Percentiles rank a stretch among this genome's conserved stretches.
These are phyloP conservation scores for Malus hybrid DNA, from an alignment of 331 rosid species.

Conservation along the genomic window DNA sequence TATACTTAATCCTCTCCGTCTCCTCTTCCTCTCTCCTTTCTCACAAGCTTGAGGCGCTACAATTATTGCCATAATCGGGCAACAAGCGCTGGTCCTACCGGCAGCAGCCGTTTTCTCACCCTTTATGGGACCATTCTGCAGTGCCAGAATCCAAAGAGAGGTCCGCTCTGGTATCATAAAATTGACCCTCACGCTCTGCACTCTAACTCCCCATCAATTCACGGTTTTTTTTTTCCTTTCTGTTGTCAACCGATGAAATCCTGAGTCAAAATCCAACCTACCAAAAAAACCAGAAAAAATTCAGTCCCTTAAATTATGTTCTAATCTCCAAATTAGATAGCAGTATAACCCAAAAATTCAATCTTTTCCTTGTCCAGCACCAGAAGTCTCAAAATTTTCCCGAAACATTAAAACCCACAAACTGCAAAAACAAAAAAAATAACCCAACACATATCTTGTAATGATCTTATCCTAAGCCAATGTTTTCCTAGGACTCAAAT, in stretches of 20 bases:
- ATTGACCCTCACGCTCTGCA: conserved; percentile 39
- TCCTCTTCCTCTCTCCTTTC: too few relatives aligned
- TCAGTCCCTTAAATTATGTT: conserved; percentile 6
- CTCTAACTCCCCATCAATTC: conserved; percentile 18
- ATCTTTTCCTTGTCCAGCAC: neutral
- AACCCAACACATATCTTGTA: conserved; percentile 5
- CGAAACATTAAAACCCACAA: neutral
- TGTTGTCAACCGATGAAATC: conserved; percentile 25
- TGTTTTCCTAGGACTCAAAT: too few relatives aligned
- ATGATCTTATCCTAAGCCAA: neutral
- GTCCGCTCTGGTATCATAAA: conserved; percentile 64
- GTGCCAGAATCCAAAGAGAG: conserved; percentile 39
- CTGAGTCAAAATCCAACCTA: conserved; percentile 11
- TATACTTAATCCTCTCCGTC: too few relatives aligned
- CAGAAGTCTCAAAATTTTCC: neutral
- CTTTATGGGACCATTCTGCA: too few relatives aligned
- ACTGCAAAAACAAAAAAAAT: neutral
- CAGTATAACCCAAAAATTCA: neutral
- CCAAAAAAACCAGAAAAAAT: neutral
- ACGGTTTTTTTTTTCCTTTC: neutral
- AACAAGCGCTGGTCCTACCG: too few relatives aligned
- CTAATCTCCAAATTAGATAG: conserved; percentile 2
- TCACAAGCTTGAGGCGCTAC: too few relatives aligned
- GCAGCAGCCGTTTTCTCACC: too few relatives aligned
- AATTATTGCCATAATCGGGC: too few relatives aligned